These are phyloP conservation scores for Ophiostoma ips DNA, from an alignment of 2,329 filamentous ascomycete genomes.

Conservation along the genomic window DNA sequence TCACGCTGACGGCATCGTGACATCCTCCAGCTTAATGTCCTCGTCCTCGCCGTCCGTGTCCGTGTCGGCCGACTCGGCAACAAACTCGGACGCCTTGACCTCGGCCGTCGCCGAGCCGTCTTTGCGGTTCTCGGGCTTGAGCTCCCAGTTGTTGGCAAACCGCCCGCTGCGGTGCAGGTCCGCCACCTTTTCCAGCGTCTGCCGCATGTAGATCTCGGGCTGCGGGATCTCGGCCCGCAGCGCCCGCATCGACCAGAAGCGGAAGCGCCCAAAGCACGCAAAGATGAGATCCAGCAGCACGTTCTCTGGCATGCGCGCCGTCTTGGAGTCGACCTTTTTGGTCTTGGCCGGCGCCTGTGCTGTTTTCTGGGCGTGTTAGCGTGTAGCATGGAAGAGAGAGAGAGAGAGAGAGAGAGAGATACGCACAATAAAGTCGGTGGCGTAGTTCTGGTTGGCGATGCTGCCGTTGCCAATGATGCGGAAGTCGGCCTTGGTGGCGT, in stretches of 20 bases:
- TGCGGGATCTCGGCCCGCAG: conserved; percentile 67
- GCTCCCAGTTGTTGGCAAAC: conserved; percentile 74
- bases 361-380: conserved; percentile 32
- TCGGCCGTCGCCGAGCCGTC: conserved; percentile 39
- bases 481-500: conserved; percentile 31
- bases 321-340: conserved; percentile 64
- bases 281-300: conserved; percentile 79
- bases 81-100: conserved; percentile 29
- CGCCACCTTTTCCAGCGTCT: conserved; percentile 71
- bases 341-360: conserved; percentile 33
- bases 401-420: neutral
- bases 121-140: conserved; percentile 54
- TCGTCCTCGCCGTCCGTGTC: conserved; percentile 45
- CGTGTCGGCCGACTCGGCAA: conserved; percentile 31
- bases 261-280: conserved; percentile 67
- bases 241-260: conserved; percentile 88
- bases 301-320: conserved; percentile 77
- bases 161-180: conserved; percentile 65
- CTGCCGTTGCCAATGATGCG: conserved; percentile 46
- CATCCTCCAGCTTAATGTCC: conserved; percentile 54
- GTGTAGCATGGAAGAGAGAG: neutral
- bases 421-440: conserved; percentile 42
- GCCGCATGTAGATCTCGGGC: conserved; percentile 84
- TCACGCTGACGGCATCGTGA: conserved; percentile 24
- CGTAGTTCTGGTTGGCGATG: conserved; percentile 31